Base-by-base conservation (phyloP, 768 basidiomycete genomes). In the Russula brevipes region DNA sequence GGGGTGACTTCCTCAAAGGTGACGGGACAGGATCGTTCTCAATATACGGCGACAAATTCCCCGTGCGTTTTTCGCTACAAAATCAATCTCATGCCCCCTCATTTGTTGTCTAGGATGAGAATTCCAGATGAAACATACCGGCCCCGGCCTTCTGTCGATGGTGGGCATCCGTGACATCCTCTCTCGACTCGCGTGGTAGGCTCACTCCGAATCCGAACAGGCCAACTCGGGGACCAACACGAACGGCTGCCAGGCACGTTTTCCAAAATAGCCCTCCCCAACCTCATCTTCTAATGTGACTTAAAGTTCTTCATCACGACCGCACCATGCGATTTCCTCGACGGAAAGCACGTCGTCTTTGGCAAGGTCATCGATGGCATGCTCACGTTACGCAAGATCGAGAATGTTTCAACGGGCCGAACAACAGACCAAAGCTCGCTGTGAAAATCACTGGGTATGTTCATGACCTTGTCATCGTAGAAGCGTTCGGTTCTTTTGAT, bases 21-120 rank as follows among this genome's bases (percentile, higher is more conserved):
- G 97, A 99, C 69, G 97, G 97, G 41, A 98, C 96, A 1, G 97
- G 97, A 1, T 85, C 88, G 0, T 94, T 95, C 75, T 96, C 93
- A n/a, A 92, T 99, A 67, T 98, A 97, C 69, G 96, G 96, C 31
- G 89, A 91, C 70, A 93, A 91, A 68, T 96, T 96, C 70, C 89
- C 87, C 0, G 94, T 95, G 49, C 62, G 85, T 76, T 10, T 45
- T 42, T 17, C 24, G 17, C 61, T 38, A 2, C 54, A 30, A 5
- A 7, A 31, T 4, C 31, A 10, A 14, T 16, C 33, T 31, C 16
- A 1, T 11, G 17, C 5, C 45, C 11, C 7, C 45, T 19, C 45
- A 24, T 47, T 46, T 9, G 11, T 36, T 8, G 14, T 50, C 7
- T 64, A 95, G 87, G 96, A 98, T 70, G 96, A 98, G 78, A 98